These are phyloP conservation scores for Cladobotryum mycophilum DNA, from an alignment of 2,329 filamentous ascomycete genomes.

Conservation along the genomic window DNA sequence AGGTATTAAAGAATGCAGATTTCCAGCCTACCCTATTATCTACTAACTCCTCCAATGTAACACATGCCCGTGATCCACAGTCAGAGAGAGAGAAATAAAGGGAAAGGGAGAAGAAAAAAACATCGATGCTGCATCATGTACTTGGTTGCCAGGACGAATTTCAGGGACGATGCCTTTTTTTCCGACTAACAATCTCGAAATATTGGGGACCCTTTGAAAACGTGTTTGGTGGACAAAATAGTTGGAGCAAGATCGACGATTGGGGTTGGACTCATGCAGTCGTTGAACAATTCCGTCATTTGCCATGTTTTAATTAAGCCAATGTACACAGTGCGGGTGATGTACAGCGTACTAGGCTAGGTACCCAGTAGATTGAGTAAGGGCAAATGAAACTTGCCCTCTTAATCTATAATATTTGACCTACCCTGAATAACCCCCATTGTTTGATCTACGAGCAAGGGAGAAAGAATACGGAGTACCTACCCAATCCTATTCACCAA, in stretches of 20 bases:
- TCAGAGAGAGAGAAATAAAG: neutral
- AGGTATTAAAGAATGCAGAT: no score
- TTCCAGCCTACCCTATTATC: no score
- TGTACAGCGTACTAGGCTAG: no score
- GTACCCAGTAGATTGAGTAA: no score
- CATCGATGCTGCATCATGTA: neutral
- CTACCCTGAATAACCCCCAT: no score
- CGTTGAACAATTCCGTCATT: neutral
- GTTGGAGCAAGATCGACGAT: slow-evolving; percentile 6
- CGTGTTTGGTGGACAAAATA: slow-evolving; percentile 3
- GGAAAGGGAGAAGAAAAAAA: no score
- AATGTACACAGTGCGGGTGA: neutral
- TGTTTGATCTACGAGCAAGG: no score
- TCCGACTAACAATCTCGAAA: slow-evolving; percentile 6
- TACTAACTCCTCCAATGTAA: no score
- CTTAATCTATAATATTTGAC: no score
- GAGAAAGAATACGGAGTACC: no score
- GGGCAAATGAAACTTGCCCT: no score
- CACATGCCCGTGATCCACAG: slow-evolving; percentile 1
- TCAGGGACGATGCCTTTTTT: slow-evolving; percentile 1
- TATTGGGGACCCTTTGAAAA: neutral
- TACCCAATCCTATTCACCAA: no score
- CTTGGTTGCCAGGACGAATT: slow-evolving; percentile 5
- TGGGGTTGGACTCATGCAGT: slow-evolving; percentile 4
- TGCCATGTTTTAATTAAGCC: neutral